These are phyloP conservation scores for Eimeria mitis DNA, from an alignment of 169 alveolate genomes.

Conservation along the genomic window DNA sequence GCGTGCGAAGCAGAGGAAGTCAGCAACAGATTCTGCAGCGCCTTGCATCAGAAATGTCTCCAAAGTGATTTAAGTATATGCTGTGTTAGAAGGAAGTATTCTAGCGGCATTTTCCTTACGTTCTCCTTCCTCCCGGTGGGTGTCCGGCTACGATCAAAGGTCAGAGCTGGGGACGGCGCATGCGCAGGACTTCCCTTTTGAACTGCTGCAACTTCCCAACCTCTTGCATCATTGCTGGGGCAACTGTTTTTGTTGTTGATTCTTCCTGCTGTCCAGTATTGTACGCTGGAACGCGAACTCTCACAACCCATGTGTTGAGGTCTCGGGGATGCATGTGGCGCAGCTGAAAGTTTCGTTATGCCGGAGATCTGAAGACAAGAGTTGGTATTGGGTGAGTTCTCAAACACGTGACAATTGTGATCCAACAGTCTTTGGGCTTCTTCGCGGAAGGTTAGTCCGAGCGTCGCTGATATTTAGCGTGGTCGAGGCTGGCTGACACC, in stretches of 20 bases:
- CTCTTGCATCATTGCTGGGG: background rate
- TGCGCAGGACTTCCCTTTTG: background rate
- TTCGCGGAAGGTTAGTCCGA: background rate
- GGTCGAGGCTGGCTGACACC: conserved; percentile 8
- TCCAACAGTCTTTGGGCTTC: background rate
- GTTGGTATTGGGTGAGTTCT: conserved; percentile 3
- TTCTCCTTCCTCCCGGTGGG: background rate
- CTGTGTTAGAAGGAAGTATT: background rate
- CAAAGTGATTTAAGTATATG: background rate
- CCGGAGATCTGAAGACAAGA: background rate
- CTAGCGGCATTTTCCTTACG: background rate
- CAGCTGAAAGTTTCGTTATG: conserved; percentile 25
- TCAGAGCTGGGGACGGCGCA: conserved; percentile 14
- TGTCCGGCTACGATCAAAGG: background rate
- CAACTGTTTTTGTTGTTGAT: background rate
- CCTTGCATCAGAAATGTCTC: background rate
- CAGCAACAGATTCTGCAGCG: background rate
- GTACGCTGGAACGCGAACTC: background rate
- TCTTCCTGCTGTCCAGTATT: background rate
- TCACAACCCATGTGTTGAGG: background rate
- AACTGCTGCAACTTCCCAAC: background rate
- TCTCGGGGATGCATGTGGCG: conserved; percentile 45
- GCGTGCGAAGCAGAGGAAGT: background rate
- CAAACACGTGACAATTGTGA: background rate
- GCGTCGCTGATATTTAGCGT: conserved; percentile 28